Conservation (phyloP, 805 yeast genomes). For the Teunomyces cretensis region DNA sequence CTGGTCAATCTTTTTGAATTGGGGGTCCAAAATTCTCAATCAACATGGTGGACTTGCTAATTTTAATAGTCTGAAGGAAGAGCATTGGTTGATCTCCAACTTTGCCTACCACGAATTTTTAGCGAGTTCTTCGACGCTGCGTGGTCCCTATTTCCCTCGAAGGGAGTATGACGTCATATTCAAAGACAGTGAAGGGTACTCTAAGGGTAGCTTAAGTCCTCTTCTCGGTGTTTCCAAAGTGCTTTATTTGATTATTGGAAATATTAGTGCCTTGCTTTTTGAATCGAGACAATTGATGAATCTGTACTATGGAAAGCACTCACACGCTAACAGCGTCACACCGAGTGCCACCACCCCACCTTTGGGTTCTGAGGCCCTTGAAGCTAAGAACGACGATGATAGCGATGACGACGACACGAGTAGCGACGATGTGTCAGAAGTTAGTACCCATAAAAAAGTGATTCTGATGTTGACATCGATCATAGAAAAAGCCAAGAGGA, state of each 20-base stretch:
- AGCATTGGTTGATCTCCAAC: slow-evolving; percentile 72
- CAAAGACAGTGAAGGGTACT: slow-evolving; percentile 29
- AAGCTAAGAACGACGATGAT: slow-evolving; percentile 7
- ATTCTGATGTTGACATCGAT: slow-evolving; percentile 24
- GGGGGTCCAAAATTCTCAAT: slow-evolving; percentile 64
- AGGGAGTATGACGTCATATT: slow-evolving; percentile 59
- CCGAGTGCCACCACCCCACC: neutral
- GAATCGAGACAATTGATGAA: slow-evolving; percentile 33
- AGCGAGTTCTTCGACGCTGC: slow-evolving; percentile 56
- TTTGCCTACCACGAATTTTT: slow-evolving; percentile 80
- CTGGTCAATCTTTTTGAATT: slow-evolving; percentile 66
- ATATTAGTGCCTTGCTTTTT: slow-evolving; percentile 60
- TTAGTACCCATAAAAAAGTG: slow-evolving; percentile 23
- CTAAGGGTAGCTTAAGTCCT: slow-evolving; percentile 57
- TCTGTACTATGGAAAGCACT: neutral
- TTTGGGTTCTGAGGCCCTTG: neutral
- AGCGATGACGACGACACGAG: slow-evolving; percentile 12
- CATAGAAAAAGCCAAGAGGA: slow-evolving; percentile 28
- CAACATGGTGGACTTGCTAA: slow-evolving; percentile 63
- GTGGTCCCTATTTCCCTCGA: slow-evolving; percentile 65
- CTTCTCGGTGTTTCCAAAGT: slow-evolving; percentile 72
- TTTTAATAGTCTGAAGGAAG: slow-evolving; percentile 52
- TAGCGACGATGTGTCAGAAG: slow-evolving; percentile 19
- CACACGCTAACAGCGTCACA: neutral
- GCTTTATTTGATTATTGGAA: slow-evolving; percentile 65